A percentile compares a stretch with the other conserved stretches of the same genome.
Evolutionary conservation across 2,329 filamentous ascomycete species (phyloP).

Genomic region (Beauveria caledonica): DNA sequence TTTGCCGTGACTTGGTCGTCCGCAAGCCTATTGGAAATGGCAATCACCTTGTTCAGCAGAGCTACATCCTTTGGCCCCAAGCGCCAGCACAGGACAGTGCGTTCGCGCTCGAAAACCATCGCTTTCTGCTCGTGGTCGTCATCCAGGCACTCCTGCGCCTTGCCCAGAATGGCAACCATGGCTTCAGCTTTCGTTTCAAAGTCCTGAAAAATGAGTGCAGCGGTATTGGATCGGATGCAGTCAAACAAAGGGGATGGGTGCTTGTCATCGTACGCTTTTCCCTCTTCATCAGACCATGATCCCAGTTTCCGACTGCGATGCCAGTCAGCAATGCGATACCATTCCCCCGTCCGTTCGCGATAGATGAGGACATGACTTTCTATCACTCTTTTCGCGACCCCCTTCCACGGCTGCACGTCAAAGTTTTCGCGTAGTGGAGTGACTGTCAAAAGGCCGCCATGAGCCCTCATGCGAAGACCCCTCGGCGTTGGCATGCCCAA

Average conservation of each 20-base stretch:
- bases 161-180: neutral
- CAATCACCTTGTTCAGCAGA: constrained; percentile 2
- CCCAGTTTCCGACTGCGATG: constrained; percentile 16
- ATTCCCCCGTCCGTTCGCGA: constrained; percentile 10
- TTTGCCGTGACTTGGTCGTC: constrained; percentile 1
- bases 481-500: constrained; percentile 14
- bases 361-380: constrained; percentile 15
- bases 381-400: constrained; percentile 4
- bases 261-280: constrained; percentile 10
- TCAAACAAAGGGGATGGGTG: constrained; percentile 14
- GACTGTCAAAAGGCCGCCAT: constrained; percentile 12
- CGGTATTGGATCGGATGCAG: constrained; percentile 12
- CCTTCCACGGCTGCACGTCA: constrained; percentile 16
- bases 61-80: neutral
- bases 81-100: constrained; percentile 3
- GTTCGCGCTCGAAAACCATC: neutral
- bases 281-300: constrained; percentile 15
- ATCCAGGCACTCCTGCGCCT: neutral
- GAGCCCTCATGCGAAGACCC: constrained; percentile 14
- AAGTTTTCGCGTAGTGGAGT: constrained; percentile 1
- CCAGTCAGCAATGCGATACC: constrained; percentile 17
- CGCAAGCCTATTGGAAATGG: neutral
- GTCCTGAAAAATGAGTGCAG: constrained; percentile 13
- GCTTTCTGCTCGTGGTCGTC: neutral
- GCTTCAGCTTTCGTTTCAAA: neutral